These are phyloP conservation scores for Penicillium soppii DNA, from an alignment of 495 filamentous ascomycete genomes.

Conservation along the genomic window DNA sequence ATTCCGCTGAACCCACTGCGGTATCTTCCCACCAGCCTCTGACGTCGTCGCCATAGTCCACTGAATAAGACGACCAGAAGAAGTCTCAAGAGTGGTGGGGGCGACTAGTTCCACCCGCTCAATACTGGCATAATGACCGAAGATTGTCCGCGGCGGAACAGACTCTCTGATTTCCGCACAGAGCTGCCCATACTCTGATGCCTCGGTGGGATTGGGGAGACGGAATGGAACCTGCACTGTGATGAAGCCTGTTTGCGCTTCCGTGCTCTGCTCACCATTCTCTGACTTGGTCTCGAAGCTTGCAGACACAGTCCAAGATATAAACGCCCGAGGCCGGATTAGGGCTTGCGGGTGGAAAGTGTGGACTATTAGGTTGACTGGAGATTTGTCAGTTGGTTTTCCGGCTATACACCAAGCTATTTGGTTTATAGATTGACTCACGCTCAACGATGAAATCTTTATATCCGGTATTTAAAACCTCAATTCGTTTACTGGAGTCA, in stretches of 20 bases:
- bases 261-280: too few species aligned
- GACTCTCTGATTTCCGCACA: constrained; percentile 25
- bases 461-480: too few species aligned
- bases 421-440: constrained; percentile 24
- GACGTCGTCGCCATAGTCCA: constrained; percentile 75
- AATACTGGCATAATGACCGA: constrained; percentile 59
- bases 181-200: constrained; percentile 9
- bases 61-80: constrained; percentile 39
- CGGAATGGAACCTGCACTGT: constrained; percentile 56
- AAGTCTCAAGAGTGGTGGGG: not conserved
- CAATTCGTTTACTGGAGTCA: too few species aligned
- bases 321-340: constrained; percentile 39
- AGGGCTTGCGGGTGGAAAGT: constrained; percentile 34
- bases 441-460: constrained; percentile 51
- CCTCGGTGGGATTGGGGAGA: not conserved
- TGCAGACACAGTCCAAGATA: constrained; percentile 37
- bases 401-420: too few species aligned
- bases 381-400: not conserved
- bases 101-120: constrained; percentile 51
- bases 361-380: constrained; percentile 47
- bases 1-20: constrained; percentile 61
- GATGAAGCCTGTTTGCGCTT: constrained; percentile 45
- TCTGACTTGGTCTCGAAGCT: constrained; percentile 4
- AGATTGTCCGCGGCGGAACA: constrained; percentile 43
- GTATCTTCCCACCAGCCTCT: constrained; percentile 64